Base-by-base conservation (phyloP, 2,329 filamentous ascomycete genomes). In the Penicillium sp. region DNA sequence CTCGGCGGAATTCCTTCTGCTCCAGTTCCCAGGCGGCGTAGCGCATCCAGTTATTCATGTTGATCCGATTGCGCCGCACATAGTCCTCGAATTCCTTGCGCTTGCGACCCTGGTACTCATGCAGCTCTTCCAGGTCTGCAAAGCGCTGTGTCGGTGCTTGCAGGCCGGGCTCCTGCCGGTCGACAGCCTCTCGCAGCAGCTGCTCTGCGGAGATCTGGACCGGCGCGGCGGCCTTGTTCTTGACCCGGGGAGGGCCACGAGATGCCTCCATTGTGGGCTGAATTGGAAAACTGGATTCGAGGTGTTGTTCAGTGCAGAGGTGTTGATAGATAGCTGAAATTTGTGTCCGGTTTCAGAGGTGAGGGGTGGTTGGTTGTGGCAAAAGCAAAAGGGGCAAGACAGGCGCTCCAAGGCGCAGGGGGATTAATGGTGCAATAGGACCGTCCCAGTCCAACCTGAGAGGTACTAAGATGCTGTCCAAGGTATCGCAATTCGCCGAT, bases 41-140 rank as follows among this genome's bases (percentile, higher is more conserved):
- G 65, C 91, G 88, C 80, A 93, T 89, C 93, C 93, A 98, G 73
- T 97, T 97, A 78, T 95, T 95, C 80, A 97, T 90, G 66, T 95
- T 95, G 68, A 96, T 81, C 65, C 92, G 78, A 68, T 97, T 97
- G 57, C 93, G 87, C 57, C 90, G 86, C 53, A 97, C 89, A 85
- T 97, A 97, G 76, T 95, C 89, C 73, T 98, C 93, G 62, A 95
- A 98, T 66, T 95, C 93, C 71, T 91, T 93, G 60, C 93, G 81
- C 75, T 97, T 97, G 57, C 93, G 83, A 47, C 91, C 92, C 72
- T 98, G 93, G 72, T 88, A 95, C 73, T 97, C 93, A 75, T 97
- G 92, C 42, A 98, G 83, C 76, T 98, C 93, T 76, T 98, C 93
- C 62, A 98, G 82, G 64, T 98, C 93, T 59, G 89, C 89, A 63